Evolutionary conservation across 345 rosid species (phyloP).

Genomic region (Boechera divaricarpa): DNA sequence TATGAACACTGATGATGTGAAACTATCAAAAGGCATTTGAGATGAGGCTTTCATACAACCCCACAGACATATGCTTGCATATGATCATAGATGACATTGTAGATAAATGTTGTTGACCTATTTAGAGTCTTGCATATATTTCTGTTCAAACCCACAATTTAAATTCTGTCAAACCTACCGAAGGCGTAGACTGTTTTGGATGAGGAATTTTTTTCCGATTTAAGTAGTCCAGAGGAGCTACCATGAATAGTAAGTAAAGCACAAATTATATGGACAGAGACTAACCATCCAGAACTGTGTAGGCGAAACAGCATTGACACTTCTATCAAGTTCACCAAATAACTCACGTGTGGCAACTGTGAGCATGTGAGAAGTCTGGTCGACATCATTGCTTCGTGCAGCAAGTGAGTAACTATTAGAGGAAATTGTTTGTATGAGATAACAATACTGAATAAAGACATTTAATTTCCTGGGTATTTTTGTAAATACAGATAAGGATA

Average conservation of each 20-base stretch:
- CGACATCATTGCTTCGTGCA: slow-evolving; percentile 70
- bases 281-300: slow-evolving; percentile 97
- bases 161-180: not conserved
- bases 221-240: not conserved
- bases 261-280: slow-evolving; percentile 22
- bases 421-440: slow-evolving; percentile 21
- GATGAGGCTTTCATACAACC: slow-evolving; percentile 7
- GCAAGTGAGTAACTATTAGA: slow-evolving; percentile 70
- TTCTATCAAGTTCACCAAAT: slow-evolving; percentile 86
- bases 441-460: not conserved
- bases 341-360: slow-evolving; percentile 93
- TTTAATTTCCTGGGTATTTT: not conserved
- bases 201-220: no score
- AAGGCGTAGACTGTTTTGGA: slow-evolving; percentile 6
- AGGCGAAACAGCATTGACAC: slow-evolving; percentile 92
- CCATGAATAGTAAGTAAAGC: slow-evolving; percentile 13
- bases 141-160: not conserved
- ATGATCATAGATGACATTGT: not conserved
- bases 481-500: not conserved
- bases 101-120: not conserved
- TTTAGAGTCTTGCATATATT: not conserved
- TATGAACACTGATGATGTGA: slow-evolving; percentile 4
- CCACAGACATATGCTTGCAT: not conserved
- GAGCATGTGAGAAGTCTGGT: slow-evolving; percentile 93
- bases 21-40: slow-evolving; percentile 5